phyloP scores from a whole-genome alignment of 345 rosid genomes.

The Linum trigynum region DNA sequence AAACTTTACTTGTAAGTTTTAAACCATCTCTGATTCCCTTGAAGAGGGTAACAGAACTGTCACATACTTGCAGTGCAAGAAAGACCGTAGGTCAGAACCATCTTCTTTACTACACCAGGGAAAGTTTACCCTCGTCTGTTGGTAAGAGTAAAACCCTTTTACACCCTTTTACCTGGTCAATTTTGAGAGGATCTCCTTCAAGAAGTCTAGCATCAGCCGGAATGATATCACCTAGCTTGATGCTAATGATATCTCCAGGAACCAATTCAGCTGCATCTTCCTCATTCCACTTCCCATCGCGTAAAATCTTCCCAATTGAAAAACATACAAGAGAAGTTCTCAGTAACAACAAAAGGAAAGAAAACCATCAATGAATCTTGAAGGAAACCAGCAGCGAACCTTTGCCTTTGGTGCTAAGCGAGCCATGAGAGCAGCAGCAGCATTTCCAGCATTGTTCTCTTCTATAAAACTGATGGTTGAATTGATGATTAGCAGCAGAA shows the following conservation, averaged over 20 bases:
- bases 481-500: slow-evolving; percentile 36
- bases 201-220: slow-evolving; percentile 57
- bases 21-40: neutral
- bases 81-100: too few species aligned
- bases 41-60: too few species aligned
- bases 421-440: slow-evolving; percentile 54
- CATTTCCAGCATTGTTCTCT: slow-evolving; percentile 56
- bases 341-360: neutral
- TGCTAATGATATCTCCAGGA: slow-evolving; percentile 48
- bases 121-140: too few species aligned
- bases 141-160: too few species aligned
- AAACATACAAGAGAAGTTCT: neutral
- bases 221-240: slow-evolving; percentile 50
- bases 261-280: slow-evolving; percentile 43
- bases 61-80: too few species aligned
- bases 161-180: slow-evolving; percentile 35
- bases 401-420: slow-evolving; percentile 49
- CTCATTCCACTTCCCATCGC: slow-evolving; percentile 45
- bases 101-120: too few species aligned
- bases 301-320: slow-evolving; percentile 21
- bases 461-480: slow-evolving; percentile 51
- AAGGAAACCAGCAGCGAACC: slow-evolving; percentile 14
- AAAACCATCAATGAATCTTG: neutral
- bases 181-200: slow-evolving; percentile 57
- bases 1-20: neutral